Evolutionary conservation across 2,329 filamentous ascomycete species (phyloP).

Genomic region (Tolypocladium cylindrosporum): DNA sequence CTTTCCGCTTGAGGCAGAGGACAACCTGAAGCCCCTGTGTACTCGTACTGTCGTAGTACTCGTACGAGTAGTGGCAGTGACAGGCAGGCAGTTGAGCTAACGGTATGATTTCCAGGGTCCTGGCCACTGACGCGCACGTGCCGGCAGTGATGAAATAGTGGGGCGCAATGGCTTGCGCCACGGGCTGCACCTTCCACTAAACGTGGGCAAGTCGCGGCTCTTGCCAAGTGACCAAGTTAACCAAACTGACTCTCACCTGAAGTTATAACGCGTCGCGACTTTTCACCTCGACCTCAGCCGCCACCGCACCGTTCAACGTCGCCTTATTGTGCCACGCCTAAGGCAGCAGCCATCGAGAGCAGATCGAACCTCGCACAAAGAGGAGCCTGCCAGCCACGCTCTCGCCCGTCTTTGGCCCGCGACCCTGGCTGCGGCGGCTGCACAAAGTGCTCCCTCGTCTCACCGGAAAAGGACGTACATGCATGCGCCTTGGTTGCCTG

Average conservation of each 20-base stretch:
- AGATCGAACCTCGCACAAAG: not conserved
- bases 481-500: conserved; percentile 5
- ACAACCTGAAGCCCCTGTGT: no score
- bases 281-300: not conserved
- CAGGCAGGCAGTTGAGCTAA: no score
- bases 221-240: not conserved
- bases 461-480: not conserved
- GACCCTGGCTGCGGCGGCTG: not conserved
- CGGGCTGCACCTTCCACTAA: not conserved
- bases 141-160: not conserved
- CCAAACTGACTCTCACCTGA: not conserved
- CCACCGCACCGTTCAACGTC: not conserved
- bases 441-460: not conserved
- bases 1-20: no score
- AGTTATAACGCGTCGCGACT: not conserved
- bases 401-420: not conserved
- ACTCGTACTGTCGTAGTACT: no score
- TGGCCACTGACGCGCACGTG: not conserved
- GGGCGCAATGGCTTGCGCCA: not conserved
- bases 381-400: not conserved
- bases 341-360: not conserved
- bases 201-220: not conserved
- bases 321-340: not conserved
- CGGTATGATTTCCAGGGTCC: no score
- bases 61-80: no score